Base-by-base conservation (phyloP, 2,329 filamentous ascomycete genomes). In the Furcasterigmium sp. region DNA sequence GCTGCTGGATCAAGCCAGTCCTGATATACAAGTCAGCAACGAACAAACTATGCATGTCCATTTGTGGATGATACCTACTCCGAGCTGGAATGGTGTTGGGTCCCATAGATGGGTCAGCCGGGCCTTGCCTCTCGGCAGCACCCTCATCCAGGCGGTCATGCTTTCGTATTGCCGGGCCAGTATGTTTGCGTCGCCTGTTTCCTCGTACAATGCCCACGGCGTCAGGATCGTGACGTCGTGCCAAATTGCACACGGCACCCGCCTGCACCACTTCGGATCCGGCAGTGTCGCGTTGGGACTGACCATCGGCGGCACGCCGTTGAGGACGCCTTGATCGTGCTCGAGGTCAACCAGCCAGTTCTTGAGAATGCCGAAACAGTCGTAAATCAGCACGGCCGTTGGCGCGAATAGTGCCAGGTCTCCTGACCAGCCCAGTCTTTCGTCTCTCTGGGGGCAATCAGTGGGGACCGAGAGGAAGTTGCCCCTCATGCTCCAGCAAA, bases 1-100 rank as follows among this genome's bases (percentile, higher is more conserved):
- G 60, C 59, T 20, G 46, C 47, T 1, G 60, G 60, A 28, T 62
- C 60, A 3, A 63, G 50, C 60, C 60, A 63, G 43, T 63, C 46
- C 43, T 46, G 4, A 7, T 7, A 11, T 1, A 20, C 3, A 32
- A 21, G 19, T 18, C 10, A 40, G 38, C 28, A 15, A 20, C 6
- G 9, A n/a, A n/a, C n/a, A n/a, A n/a, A n/a, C n/a, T 4, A 19
- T 15, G 13, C 37, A 13, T 30, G 5, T 15, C 17, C 29, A 10
- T 8, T 7, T 11, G 8, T 4, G n/a, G 3, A n/a, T 10, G 23
- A 2, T 14, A 39, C 46, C 1, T 43, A 47, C 46, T 6, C 46
- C 43, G 1, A 45, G 28, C 18, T 47, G 46, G 11, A 42, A 45
- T 0, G 42, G 10, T 13, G 20, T 20, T 19, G 30, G 25, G 10